Conservation (phyloP, 2,329 filamentous ascomycete species). For the Apiospora aurea region DNA sequence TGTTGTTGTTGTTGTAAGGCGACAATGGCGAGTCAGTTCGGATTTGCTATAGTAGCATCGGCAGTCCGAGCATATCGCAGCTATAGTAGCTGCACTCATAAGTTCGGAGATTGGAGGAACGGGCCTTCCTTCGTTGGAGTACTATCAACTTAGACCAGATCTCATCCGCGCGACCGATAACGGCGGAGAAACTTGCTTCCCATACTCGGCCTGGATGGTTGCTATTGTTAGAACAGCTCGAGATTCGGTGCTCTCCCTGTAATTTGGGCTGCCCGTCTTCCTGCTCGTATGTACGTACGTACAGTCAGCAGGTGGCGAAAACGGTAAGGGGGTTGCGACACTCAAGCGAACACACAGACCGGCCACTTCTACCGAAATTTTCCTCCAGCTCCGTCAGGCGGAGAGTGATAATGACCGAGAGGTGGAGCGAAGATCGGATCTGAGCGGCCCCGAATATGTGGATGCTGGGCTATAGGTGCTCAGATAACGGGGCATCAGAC, state of each 20-base stretch:
- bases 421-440: constrained; percentile 16
- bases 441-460: constrained; percentile 10
- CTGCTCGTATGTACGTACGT: background rate
- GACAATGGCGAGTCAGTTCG: background rate
- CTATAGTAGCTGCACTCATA: background rate
- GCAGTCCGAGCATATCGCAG: background rate
- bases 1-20: background rate
- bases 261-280: background rate
- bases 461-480: constrained; percentile 7
- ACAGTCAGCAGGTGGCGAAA: background rate
- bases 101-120: background rate
- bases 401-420: constrained; percentile 18
- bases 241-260: background rate
- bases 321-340: background rate
- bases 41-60: background rate
- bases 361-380: background rate
- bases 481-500: background rate
- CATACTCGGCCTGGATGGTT: background rate
- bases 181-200: background rate
- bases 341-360: background rate
- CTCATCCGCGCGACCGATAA: background rate
- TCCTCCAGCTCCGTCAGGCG: constrained; percentile 6
- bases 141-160: background rate
- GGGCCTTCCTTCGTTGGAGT: background rate
- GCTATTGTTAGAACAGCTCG: background rate